phyloP scores from a whole-genome alignment of 805 yeast species.

The Barnettozyma californica region DNA sequence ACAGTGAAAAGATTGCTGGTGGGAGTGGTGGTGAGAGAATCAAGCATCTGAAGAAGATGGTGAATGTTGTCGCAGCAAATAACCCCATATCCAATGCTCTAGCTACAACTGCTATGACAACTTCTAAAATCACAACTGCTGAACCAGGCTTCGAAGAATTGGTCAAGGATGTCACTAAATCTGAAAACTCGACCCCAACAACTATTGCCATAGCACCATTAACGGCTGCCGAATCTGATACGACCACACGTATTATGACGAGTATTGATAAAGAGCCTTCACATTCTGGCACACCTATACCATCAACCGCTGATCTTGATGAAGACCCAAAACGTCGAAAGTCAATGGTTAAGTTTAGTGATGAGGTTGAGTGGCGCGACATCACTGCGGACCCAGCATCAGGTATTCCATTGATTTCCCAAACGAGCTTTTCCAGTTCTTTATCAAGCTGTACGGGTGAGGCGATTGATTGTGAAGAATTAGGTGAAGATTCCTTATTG shows the following conservation, averaged over 20 bases:
- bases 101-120: background rate
- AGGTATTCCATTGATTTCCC: background rate
- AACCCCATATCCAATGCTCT: no score
- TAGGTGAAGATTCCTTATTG: background rate
- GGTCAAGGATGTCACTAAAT: constrained; percentile 21
- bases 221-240: background rate
- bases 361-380: constrained; percentile 3
- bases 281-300: background rate
- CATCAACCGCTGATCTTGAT: constrained; percentile 5
- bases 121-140: background rate
- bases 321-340: constrained; percentile 4
- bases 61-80: background rate
- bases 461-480: background rate
- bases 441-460: constrained; percentile 1
- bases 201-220: background rate
- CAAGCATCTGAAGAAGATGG: background rate
- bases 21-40: background rate
- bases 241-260: background rate
- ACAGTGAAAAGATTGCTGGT: background rate
- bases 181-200: constrained; percentile 5
- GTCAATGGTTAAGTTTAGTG: constrained; percentile 3
- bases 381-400: background rate
- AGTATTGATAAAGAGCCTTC: background rate
- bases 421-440: background rate
- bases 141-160: constrained; percentile 15